Evolutionary conservation across 2,329 filamentous ascomycete species (phyloP).

Genomic region (Hymenoscyphus occultus): DNA sequence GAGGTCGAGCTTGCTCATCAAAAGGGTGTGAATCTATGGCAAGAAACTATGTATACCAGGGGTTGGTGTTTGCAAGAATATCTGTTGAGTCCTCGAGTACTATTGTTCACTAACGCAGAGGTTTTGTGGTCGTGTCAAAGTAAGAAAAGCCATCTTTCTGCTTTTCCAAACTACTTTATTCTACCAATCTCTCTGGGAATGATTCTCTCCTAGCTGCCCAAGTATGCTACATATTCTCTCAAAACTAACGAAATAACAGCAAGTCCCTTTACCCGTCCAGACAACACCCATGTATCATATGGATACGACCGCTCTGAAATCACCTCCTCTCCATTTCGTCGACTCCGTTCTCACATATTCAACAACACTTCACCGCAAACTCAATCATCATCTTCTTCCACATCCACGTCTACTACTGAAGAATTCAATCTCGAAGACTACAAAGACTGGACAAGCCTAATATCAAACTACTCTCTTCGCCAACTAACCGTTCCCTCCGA

Average conservation of each 20-base stretch:
- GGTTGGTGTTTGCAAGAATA: conserved; percentile 26
- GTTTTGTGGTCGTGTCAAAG: conserved; percentile 22
- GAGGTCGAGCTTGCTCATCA: conserved; percentile 12
- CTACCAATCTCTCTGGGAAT: not conserved
- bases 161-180: not conserved
- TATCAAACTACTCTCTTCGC: conserved; percentile 20
- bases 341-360: conserved; percentile 16
- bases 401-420: not conserved
- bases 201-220: not conserved
- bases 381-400: not conserved
- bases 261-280: conserved; percentile 13
- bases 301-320: not conserved
- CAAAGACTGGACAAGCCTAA: conserved; percentile 15
- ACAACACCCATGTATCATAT: conserved; percentile 17
- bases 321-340: conserved; percentile 13
- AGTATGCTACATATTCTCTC: not conserved
- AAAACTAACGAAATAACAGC: not conserved
- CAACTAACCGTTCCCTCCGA: conserved; percentile 15
- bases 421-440: conserved; percentile 5
- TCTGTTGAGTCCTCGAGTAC: conserved; percentile 15
- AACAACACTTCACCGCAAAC: not conserved
- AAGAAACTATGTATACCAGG: conserved; percentile 21
- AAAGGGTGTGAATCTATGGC: conserved; percentile 15
- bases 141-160: not conserved
- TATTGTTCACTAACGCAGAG: conserved; percentile 20